phyloP scores from a whole-genome alignment of 345 rosid genomes.

The Corymbia maculata region DNA sequence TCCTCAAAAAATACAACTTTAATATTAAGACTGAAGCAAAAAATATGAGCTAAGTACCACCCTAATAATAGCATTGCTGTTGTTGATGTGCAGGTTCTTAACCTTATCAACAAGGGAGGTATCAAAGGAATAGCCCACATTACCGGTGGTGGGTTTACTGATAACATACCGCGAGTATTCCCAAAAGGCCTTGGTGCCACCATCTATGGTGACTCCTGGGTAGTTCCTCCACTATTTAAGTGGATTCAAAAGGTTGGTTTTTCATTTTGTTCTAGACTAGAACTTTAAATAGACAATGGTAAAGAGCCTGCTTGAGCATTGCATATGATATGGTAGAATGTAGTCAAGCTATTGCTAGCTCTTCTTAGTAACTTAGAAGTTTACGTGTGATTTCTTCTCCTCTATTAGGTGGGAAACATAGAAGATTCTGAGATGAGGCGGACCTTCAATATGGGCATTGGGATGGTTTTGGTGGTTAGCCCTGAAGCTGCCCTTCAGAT shows the following conservation, averaged over 20 bases:
- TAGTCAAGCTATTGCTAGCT: neutral
- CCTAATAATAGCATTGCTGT: neutral
- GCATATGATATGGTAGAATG: neutral
- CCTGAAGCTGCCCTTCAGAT: conserved; percentile 51
- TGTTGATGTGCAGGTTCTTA: conserved; percentile 44
- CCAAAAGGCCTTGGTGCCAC: conserved; percentile 77
- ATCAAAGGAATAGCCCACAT: conserved; percentile 88
- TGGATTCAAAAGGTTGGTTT: conserved; percentile 82
- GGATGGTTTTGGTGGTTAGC: conserved; percentile 70
- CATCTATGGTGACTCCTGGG: conserved; percentile 59
- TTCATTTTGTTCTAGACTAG: neutral
- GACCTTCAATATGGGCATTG: conserved; percentile 92
- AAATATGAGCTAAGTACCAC: neutral
- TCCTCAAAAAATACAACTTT: neutral
- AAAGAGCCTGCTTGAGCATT: neutral
- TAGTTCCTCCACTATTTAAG: conserved; percentile 58
- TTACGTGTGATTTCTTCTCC: neutral
- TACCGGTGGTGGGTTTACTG: conserved; percentile 93
- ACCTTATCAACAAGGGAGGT: conserved; percentile 68
- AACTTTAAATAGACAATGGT: neutral
- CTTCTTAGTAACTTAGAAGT: neutral
- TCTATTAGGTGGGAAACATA: conserved; percentile 52
- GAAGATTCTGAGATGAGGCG: conserved; percentile 79
- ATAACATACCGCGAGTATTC: conserved; percentile 81
- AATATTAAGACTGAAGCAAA: neutral